phyloP scores from a whole-genome alignment of 2,329 filamentous ascomycete species.

The Aspergillus awamori region DNA sequence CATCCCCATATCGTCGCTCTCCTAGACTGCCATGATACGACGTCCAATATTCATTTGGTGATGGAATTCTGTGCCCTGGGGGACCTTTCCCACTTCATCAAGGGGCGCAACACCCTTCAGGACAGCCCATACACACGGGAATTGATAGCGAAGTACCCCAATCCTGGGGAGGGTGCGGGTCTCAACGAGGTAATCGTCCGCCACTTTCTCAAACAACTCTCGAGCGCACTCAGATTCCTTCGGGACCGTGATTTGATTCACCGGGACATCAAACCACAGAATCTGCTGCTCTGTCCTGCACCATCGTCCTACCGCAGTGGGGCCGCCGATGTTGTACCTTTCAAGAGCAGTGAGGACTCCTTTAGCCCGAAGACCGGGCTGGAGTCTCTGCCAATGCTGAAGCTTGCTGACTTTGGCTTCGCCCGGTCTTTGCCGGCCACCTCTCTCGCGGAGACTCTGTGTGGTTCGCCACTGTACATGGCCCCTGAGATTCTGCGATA shows the following conservation, averaged over 20 bases:
- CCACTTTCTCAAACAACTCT: slow-evolving; percentile 93
- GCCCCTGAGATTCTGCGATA: slow-evolving; percentile 96
- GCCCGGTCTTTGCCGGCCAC: slow-evolving; percentile 88
- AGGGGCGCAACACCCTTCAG: slow-evolving; percentile 80
- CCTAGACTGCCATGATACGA: slow-evolving; percentile 88
- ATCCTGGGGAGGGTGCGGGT: slow-evolving; percentile 71
- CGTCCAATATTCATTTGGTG: slow-evolving; percentile 88
- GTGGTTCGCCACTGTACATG: slow-evolving; percentile 97
- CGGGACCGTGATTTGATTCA: slow-evolving; percentile 86
- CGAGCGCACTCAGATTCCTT: slow-evolving; percentile 88
- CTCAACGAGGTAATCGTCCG: slow-evolving; percentile 94
- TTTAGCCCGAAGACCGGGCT: slow-evolving; percentile 80
- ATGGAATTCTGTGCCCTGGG: slow-evolving; percentile 99
- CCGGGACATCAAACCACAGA: slow-evolving; percentile 96
- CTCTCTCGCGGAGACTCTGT: slow-evolving; percentile 91
- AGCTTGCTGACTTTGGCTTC: slow-evolving; percentile 98
- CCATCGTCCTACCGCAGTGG: slow-evolving; percentile 68
- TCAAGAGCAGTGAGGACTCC: slow-evolving; percentile 79
- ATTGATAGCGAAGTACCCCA: slow-evolving; percentile 92
- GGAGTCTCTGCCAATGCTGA: slow-evolving; percentile 87
- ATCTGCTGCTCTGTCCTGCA: slow-evolving; percentile 85
- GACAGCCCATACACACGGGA: slow-evolving; percentile 79
- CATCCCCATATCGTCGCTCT: slow-evolving; percentile 97
- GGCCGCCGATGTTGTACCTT: slow-evolving; percentile 64
- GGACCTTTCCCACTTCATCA: slow-evolving; percentile 93